Evolutionary conservation across 305 asterid species (phyloP), one percentile per base, ranked within the genome.

Genomic region (Ruellia speciosa): DNA sequence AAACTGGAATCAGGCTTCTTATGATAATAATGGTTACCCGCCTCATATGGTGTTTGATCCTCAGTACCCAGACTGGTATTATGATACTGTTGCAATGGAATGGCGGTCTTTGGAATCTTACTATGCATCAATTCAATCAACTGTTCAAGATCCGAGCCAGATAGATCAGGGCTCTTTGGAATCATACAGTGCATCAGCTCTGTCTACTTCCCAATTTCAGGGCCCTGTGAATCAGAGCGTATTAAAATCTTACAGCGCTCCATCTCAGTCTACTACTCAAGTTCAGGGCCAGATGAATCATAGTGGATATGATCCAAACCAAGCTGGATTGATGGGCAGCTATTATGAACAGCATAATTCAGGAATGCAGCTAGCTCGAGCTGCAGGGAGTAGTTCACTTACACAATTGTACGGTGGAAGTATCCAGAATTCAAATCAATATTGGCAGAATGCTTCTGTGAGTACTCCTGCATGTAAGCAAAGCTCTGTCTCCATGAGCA

Each of bases 51-150:
- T 79, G 56, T 85, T 90, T 70, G 96, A 87, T 78, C 88, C 95
- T 67, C 85, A 83, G 74, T 90, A 85, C 76, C 96, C 98, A 64
- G 96, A 81, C 49, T 90, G 94, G 94, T 85, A 83, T 73, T 90
- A 85, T 63, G 95, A 90, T 73, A 79, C 89, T 49, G 75, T 58
- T 70, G 75, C 84, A n/a, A 84, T 74, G 64, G 84, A 81, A 60
- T 90, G 98, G 98, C 73, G 74, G 16, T 31, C 78, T 14, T 72
- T 87, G 75, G 94, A 87, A 51, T 72, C 85, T 17, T 82, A 87
- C 60, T 43, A 63, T 51, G 55, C 77, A 34, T 63, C 94, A 52
- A 70, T 43, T 56, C 89, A 77, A 59, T 74, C 83, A 34, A 57
- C 77, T 39, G 62, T 61, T 60, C 81, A 77, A 70, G 69, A 59